These are phyloP conservation scores for Cladophialophora exuberans DNA, from an alignment of 2,329 filamentous ascomycete species.

Conservation along the genomic window DNA sequence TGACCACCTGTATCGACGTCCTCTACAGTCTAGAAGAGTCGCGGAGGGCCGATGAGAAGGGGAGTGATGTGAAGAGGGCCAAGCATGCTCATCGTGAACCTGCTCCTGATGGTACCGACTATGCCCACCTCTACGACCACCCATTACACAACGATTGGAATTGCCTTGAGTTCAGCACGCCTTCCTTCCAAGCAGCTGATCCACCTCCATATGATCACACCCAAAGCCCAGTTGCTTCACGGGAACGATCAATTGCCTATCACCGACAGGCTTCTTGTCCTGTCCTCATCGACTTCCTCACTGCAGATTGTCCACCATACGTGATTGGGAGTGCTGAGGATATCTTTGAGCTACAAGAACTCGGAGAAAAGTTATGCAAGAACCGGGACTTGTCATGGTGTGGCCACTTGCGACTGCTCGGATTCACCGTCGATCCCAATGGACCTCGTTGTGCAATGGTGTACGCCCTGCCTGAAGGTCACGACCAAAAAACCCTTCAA, in stretches of 20 bases:
- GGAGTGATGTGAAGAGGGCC: constrained; percentile 21
- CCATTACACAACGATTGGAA: constrained; percentile 33
- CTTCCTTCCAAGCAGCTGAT: constrained; percentile 24
- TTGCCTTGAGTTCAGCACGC: constrained; percentile 27
- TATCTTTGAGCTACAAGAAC: constrained; percentile 30
- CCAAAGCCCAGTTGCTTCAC: constrained; percentile 21
- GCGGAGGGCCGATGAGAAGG: constrained; percentile 40
- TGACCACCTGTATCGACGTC: constrained; percentile 66
- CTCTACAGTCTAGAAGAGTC: constrained; percentile 66
- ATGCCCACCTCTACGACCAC: constrained; percentile 28
- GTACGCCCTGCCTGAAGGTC: constrained; percentile 31
- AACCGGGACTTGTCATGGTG: constrained; percentile 29
- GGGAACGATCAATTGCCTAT: constrained; percentile 29
- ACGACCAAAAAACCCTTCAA: constrained; percentile 27
- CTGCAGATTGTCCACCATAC: constrained; percentile 26
- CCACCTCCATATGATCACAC: constrained; percentile 33
- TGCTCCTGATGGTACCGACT: constrained; percentile 19
- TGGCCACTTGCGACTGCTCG: constrained; percentile 46
- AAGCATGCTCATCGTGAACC: constrained; percentile 23
- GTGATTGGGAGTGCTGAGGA: constrained; percentile 30
- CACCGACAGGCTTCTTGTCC: constrained; percentile 24
- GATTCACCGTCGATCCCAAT: constrained; percentile 35
- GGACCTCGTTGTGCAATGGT: constrained; percentile 32
- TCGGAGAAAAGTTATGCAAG: constrained; percentile 29
- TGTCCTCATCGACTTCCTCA: constrained; percentile 32